Base-by-base conservation (phyloP, 257 asterid genomes). In the Capsicum baccatum region DNA sequence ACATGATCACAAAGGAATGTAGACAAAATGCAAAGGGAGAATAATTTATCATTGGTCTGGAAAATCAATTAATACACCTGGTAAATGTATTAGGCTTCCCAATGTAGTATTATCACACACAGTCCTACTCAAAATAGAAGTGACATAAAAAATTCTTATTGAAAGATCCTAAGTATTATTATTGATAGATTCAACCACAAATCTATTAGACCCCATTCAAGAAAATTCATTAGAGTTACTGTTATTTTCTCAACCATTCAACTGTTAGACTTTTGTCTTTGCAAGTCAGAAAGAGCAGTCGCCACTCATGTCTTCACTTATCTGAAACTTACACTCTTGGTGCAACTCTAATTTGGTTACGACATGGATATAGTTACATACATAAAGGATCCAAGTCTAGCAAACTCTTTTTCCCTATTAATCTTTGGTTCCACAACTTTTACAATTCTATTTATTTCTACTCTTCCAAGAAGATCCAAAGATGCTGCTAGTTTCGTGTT, bases 41-140 rank as follows among this genome's bases (percentile, higher is more conserved):
- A 21, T 21, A 21, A 21, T 21, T 21, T 21, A 21, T 21, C 21
- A 21, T 21, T 21, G 21, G 21, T 21, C 78, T 68, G 6, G 54
- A 2, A 35, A 15, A 68, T 68, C 78, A 70, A 37, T 47, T 42
- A 6, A 35, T 17, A 16, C 37, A 42, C 37, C 16, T 42, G 37
- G 79, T 19, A 71, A 71, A 47, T 9, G 79, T 73, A 47, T 48
- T 54, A 50, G 81, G 19, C 19, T 8, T 50, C 21, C 62, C 60
- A 50, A 47, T 21, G 37, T 50, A 50, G 50, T 21, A 21, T 21
- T 12, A 74, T 21, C 8, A 6, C 17, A 74, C 63, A 52, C 57
- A 21, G 52, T 5, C 81, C 81, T 76, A 21, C 81, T 52, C 81
- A 52, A 76, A 19, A 9, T 21, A 13, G 63, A 76, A 76, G 8